Conservation (phyloP, 2,329 filamentous ascomycete species). For the Calonectria naviculata region DNA sequence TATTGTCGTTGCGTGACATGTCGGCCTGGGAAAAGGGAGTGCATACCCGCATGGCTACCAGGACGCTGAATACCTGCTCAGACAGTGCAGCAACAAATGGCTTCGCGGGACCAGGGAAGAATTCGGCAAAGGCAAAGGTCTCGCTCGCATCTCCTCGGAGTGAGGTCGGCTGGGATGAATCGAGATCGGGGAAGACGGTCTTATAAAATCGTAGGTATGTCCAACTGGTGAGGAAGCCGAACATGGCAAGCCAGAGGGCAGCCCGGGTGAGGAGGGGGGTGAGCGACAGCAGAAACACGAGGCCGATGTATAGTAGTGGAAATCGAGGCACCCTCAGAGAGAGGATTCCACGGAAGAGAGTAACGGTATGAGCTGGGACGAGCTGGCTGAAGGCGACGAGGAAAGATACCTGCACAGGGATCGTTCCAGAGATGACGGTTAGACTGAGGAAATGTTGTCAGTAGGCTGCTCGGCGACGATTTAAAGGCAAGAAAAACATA, state of each 20-base stretch:
- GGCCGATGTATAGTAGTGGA: constrained; percentile 78
- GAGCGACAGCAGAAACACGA: constrained; percentile 73
- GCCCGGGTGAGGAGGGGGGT: constrained; percentile 74
- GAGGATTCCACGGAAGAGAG: constrained; percentile 87
- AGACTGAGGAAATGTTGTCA: constrained; percentile 59
- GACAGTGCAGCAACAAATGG: constrained; percentile 80
- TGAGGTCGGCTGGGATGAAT: constrained; percentile 67
- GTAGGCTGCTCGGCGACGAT: background rate
- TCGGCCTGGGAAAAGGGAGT: constrained; percentile 88
- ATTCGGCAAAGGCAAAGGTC: constrained; percentile 94
- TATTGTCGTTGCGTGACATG: constrained; percentile 74
- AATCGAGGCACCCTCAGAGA: constrained; percentile 86
- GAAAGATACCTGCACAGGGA: constrained; percentile 91
- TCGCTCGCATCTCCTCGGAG: constrained; percentile 94
- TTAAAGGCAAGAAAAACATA: constrained; percentile 50
- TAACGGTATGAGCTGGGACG: constrained; percentile 95
- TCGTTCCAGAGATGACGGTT: constrained; percentile 87
- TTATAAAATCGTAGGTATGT: constrained; percentile 98
- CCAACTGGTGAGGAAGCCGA: constrained; percentile 90
- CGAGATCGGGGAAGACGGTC: constrained; percentile 75
- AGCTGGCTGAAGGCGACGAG: constrained; percentile 98
- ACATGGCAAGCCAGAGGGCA: constrained; percentile 81
- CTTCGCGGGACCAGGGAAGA: constrained; percentile 89
- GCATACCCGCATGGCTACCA: constrained; percentile 83
- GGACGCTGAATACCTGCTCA: constrained; percentile 73